phyloP scores from a whole-genome alignment of 345 rosid species.

The Arabis alpina region DNA sequence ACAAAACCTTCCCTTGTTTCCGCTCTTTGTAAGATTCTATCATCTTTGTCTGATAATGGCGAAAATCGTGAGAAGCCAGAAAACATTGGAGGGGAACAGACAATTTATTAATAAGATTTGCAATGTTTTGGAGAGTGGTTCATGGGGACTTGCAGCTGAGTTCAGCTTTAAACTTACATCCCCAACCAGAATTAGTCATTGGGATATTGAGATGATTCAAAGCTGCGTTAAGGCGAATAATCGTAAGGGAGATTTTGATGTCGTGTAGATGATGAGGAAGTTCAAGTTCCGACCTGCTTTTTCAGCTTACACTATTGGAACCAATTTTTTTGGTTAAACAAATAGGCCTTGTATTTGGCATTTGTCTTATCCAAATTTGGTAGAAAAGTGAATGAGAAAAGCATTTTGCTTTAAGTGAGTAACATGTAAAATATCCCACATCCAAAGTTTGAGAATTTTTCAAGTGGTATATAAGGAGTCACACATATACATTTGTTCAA shows the following conservation, averaged over 20 bases:
- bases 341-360: too few species aligned
- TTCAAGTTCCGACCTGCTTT: conserved; percentile 91
- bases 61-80: conserved; percentile 45
- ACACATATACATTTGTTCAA: too few species aligned
- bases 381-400: too few species aligned
- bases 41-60: conserved; percentile 46
- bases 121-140: conserved; percentile 59
- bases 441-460: too few species aligned
- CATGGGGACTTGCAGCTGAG: conserved; percentile 78
- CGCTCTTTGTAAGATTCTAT: conserved; percentile 38
- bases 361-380: too few species aligned
- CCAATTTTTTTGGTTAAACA: too few species aligned
- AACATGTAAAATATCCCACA: too few species aligned
- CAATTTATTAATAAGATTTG: conserved; percentile 55
- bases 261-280: conserved; percentile 81
- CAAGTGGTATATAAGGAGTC: too few species aligned
- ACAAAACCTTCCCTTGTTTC: conserved; percentile 36
- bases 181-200: conserved; percentile 62
- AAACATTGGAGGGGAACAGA: conserved; percentile 44
- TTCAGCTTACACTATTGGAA: too few species aligned
- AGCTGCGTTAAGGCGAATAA: conserved; percentile 64
- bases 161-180: conserved; percentile 52
- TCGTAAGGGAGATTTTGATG: conserved; percentile 74
- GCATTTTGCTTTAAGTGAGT: too few species aligned
- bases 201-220: conserved; percentile 69